Evolutionary conservation across 2,329 filamentous ascomycete genomes (phyloP), one percentile per base, ranked within the genome.

Genomic region (Onygenales sp.): DNA sequence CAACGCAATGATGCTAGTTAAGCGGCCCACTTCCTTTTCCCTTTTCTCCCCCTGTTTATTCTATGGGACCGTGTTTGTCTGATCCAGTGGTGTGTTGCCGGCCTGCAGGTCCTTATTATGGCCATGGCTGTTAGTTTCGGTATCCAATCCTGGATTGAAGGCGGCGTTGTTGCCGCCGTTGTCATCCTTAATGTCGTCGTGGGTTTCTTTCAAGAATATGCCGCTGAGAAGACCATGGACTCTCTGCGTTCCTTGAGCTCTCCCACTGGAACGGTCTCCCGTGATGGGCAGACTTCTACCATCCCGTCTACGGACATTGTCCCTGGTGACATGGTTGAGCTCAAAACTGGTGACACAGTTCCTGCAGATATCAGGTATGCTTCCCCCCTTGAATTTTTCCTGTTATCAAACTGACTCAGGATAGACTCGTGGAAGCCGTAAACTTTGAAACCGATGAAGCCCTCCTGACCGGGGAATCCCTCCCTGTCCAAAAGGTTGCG

Each of bases 1-100:
- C 58, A 86, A 86, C 65, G 82, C 83, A 21, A 79, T 86, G 78
- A 85, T 80, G 58, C 66, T 86, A 68, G 83, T 83, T 69, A 66
- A 60, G 58, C 55, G 55, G 54, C 57, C 58, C 58, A 60, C 57
- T 59, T 54, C 49, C 35, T 43, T 48, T 42, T 31, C 44, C 47
- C 49, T 53, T 57, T 54, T 43, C 41, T n/a, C 42, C 41, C 45
- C 47, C 39, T 38, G 27, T 48, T 44, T 51, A 10, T 51, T 33
- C 2, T 35, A 47, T 51, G 41, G 55, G 54, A 51, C 51, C 57
- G 52, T 57, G 55, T 57, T 57, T 54, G 54, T 58, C 59, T 63
- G 58, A 60, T 61, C 49, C 58, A 69, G 58, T 59, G 70, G 69
- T 59, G 60, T 53, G 67, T 52, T 51, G 52, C 44, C 35, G 35